Conservation (phyloP, 2,329 filamentous ascomycete species). For the Rhynchosporium secalis region DNA sequence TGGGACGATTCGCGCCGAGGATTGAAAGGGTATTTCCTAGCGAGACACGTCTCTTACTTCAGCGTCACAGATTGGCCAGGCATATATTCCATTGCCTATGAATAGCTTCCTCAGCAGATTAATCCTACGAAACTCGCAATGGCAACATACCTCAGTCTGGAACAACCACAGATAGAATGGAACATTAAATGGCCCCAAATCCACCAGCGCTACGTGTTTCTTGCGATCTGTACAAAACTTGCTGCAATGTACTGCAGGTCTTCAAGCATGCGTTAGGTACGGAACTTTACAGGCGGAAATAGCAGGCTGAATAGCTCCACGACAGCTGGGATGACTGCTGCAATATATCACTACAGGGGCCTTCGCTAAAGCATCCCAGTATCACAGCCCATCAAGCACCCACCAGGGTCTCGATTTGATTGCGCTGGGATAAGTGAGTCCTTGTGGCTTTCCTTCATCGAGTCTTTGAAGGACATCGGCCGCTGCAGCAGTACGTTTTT, state of each 20-base stretch:
- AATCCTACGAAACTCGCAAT: no score
- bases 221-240: conserved; percentile 7
- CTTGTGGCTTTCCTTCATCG: conserved; percentile 12
- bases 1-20: conserved; percentile 1
- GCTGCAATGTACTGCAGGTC: conserved; percentile 1
- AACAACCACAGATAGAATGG: background rate
- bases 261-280: background rate
- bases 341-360: background rate
- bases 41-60: conserved; percentile 2
- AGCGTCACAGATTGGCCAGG: background rate
- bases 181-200: background rate
- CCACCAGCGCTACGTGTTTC: background rate
- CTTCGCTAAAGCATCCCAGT: background rate
- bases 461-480: conserved; percentile 7
- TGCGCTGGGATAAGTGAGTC: background rate
- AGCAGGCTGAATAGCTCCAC: conserved; percentile 9
- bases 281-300: background rate
- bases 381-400: conserved; percentile 4
- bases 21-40: background rate
- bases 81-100: background rate
- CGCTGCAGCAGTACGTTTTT: conserved; percentile 26
- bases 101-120: conserved; percentile 6
- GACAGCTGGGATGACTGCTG: background rate
- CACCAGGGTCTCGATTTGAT: background rate
- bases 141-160: no score